Evolutionary conservation across 2,329 filamentous ascomycete species (phyloP), one percentile per base, ranked within the genome.

Genomic region (Periconia macrospinosa): DNA sequence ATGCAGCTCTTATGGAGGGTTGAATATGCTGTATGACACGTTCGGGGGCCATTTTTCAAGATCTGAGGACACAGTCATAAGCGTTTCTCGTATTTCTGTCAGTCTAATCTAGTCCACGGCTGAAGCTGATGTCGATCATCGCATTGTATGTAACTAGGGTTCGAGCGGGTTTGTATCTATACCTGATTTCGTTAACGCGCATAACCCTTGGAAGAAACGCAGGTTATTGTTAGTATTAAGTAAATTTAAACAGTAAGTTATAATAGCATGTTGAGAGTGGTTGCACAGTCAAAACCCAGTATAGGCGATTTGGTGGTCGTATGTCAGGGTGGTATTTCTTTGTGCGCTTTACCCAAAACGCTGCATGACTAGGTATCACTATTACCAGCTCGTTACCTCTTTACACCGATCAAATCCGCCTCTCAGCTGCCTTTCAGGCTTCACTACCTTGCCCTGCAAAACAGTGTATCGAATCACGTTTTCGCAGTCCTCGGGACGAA

Each of bases 361-460:
- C 33, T 44, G 19, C 19, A 44, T 45, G 43, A 30, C n/a, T 17
- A 9, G 27, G 43, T 45, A 56, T 64, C 60, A 37, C 33, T 37
- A 8, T 37, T 37, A 97, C 94, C 94, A 99, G 77, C 93, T 97
- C 71, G 91, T 84, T 63, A 96, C 51, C 9, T 91, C 90, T 70
- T 81, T 91, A 52, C 80, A 81, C 44, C 94, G 81, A 79, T 99
- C 92, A 76, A 97, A 99, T 0, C 94, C 94, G 23, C 90, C 94
- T 55, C 94, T 79, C 59, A 99, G 74, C 79, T 97, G 92, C 51
- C 82, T 82, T 69, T 88, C 88, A 1, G 92, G 91, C 80, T 97
- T 96, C 49, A 97, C 86, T 23, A 97, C 86, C 79, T 97, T 97
- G 20, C 94, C 94, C 78, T 96, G 89, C 66, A 97, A 73, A 2